Evolutionary conservation across 1,284 basidiomycete genomes (phyloP), one percentile per base, ranked within the genome.

Genomic region (Paramarasmius palmivorus): DNA sequence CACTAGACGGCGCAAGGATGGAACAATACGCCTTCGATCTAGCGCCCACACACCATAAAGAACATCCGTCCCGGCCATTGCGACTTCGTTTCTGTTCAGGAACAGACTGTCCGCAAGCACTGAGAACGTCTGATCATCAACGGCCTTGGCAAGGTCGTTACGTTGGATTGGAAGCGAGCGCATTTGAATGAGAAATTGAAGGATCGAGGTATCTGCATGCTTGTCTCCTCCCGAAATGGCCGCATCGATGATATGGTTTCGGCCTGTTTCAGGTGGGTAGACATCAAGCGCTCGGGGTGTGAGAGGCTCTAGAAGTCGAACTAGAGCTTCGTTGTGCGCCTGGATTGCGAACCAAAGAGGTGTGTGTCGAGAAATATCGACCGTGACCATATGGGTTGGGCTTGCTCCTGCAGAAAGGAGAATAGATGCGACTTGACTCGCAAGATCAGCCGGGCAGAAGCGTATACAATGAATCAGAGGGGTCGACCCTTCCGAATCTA

Each of bases 321-420:
- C 25, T 15, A 46, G 19, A 29, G 22, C 12, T 7, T 15, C 25
- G 4, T 23, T 29, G 25, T 46, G 44, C 4, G 44, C 44, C n/a
- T 19, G 8, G 25, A 46, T 46, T 14, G 44, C 20, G 15, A 46
- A 26, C 44, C 44, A 46, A 23, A 46, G 44, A 17, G 44, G 23
- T 12, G 44, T 8, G 15, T 29, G 23, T 5, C 25, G 44, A 8
- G 22, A 46, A 19, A 46, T 3, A 29, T 46, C 44, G 44, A 46
- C 25, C 7, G 25, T 46, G 20, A 46, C 44, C 44, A 46, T 46
- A 15, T 25, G 23, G 25, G 25, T 15, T 20, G 44, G 44, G 23
- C 29, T 29, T 7, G 44, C 44, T 5, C 44, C 44, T n/a, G 44
- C 44, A 46, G 20, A 25, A 46, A 46, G 44, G n/a, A 46, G 44